phyloP scores from a whole-genome alignment of 2,329 filamentous ascomycete genomes.

The Calonectria ilicicola region DNA sequence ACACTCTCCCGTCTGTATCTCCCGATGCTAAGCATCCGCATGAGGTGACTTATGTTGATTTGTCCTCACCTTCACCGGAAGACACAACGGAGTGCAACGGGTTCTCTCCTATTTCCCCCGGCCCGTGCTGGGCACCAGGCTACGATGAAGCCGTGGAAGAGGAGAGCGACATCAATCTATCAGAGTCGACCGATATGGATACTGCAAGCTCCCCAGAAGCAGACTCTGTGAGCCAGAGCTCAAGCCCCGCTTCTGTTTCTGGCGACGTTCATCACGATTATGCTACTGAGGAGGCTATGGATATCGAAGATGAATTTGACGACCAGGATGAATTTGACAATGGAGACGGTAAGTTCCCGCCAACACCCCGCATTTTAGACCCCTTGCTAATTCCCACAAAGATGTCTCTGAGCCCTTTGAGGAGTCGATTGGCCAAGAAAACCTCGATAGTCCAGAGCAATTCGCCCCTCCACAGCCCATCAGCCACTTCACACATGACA shows the following conservation, averaged over 20 bases:
- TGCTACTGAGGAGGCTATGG: constrained; percentile 1
- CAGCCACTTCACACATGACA: not conserved
- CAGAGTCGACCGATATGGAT: constrained; percentile 34
- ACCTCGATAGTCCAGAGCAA: not conserved
- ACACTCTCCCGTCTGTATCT: not conserved
- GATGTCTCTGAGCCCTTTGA: constrained; percentile 3
- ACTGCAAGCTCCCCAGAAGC: constrained; percentile 25
- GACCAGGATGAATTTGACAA: constrained; percentile 39
- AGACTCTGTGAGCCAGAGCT: constrained; percentile 16
- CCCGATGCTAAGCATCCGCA: not conserved
- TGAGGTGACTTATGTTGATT: constrained; percentile 8
- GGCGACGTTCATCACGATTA: not conserved
- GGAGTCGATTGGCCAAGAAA: not conserved
- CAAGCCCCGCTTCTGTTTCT: not conserved
- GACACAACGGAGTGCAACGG: constrained; percentile 9
- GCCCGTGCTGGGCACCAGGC: constrained; percentile 8
- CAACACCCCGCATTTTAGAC: not conserved
- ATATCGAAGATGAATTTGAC: constrained; percentile 27
- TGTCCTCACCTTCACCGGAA: constrained; percentile 17
- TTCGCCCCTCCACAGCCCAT: not conserved
- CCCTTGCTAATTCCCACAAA: constrained; percentile 26
- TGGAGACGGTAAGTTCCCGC: constrained; percentile 24
- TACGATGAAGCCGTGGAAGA: constrained; percentile 22
- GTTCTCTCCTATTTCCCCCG: constrained; percentile 8
- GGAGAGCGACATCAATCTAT: constrained; percentile 18